Base-by-base conservation (phyloP, 108 stramenopile species). In the Fragilariopsis cylindrus region DNA sequence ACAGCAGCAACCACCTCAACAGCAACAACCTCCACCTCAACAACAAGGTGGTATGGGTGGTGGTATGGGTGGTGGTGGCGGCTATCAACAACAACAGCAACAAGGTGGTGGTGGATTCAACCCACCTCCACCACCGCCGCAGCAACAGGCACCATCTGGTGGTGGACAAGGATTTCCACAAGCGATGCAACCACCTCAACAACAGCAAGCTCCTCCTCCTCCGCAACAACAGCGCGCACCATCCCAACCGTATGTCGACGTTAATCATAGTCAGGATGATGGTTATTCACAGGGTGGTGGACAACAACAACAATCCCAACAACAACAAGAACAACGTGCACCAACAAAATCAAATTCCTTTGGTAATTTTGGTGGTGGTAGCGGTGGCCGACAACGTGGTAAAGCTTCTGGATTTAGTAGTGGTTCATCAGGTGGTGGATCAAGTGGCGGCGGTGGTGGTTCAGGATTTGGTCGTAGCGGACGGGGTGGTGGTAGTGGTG, bases 311-410 rank as follows among this genome's bases (percentile, higher is more conserved):
- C 48, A 68, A 3, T 48, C 67, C 6, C 48, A 48, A 19, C 39
- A 39, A 7, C 67, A 68, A 18, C 67, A 52, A 52, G 30, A 16
- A 3, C 67, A 48, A 30, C 49, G 48, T 0, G n/a, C 67, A 4
- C 49, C 67, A 0, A 48, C 67, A 15, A 18, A 40, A 52, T 68
- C 67, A 7, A 68, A 68, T 52, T 68, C 67, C 0, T 68, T 68
- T 68, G 67, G 67, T 41, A 68, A 68, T 19, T 68, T 68, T 68
- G 67, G 67, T 48, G 67, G 67, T 45, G 43, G 45, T 7, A 18
- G 48, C 18, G 5, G 45, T 6, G 49, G 49, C 18, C 67, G 67
- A n/a, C 67, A 41, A 5, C 67, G 67, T 48, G 67, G 67, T 1
- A 48, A 40, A 16, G 49, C 49, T 18, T 50, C 49, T 1, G 67